These are phyloP conservation scores for Endoconidiophora laricicola DNA, from an alignment of 2,329 filamentous ascomycete genomes.

Conservation along the genomic window DNA sequence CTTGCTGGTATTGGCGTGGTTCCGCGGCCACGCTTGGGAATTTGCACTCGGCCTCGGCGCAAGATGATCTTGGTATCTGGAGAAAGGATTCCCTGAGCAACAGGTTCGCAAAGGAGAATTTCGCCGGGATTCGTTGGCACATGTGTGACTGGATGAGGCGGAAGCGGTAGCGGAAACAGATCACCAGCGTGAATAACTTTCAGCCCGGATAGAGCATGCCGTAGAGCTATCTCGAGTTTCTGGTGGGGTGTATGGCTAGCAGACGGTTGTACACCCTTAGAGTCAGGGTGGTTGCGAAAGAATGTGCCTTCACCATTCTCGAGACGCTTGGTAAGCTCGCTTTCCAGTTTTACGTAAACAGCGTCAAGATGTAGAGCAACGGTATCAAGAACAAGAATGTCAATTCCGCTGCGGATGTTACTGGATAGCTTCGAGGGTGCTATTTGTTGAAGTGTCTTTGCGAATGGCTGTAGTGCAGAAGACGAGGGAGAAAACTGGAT, in stretches of 20 bases:
- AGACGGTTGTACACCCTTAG: constrained; percentile 6
- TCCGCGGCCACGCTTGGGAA: constrained; percentile 33
- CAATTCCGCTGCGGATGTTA: constrained; percentile 60
- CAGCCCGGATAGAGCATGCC: constrained; percentile 55
- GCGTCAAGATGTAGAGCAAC: constrained; percentile 66
- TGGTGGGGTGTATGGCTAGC: constrained; percentile 29
- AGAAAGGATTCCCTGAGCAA: constrained; percentile 68
- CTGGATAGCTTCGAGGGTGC: constrained; percentile 60
- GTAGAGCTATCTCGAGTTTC: constrained; percentile 47
- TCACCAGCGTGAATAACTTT: constrained; percentile 74
- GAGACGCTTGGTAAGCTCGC: constrained; percentile 58
- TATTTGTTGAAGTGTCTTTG: constrained; percentile 52
- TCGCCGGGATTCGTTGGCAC: constrained; percentile 69
- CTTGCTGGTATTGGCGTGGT: constrained; percentile 29
- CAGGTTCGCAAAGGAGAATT: constrained; percentile 85
- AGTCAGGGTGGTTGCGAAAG: constrained; percentile 42
- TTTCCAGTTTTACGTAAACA: constrained; percentile 74
- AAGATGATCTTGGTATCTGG: constrained; percentile 72
- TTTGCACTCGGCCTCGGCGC: constrained; percentile 42
- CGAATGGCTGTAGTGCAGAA: constrained; percentile 61
- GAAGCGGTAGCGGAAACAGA: constrained; percentile 57
- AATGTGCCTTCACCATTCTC: constrained; percentile 75
- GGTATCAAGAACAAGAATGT: constrained; percentile 70
- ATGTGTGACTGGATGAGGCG: constrained; percentile 75
- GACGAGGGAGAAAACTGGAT: constrained; percentile 63